Base-by-base conservation (phyloP, 495 filamentous ascomycete genomes). In the Sordaria brevicollis region DNA sequence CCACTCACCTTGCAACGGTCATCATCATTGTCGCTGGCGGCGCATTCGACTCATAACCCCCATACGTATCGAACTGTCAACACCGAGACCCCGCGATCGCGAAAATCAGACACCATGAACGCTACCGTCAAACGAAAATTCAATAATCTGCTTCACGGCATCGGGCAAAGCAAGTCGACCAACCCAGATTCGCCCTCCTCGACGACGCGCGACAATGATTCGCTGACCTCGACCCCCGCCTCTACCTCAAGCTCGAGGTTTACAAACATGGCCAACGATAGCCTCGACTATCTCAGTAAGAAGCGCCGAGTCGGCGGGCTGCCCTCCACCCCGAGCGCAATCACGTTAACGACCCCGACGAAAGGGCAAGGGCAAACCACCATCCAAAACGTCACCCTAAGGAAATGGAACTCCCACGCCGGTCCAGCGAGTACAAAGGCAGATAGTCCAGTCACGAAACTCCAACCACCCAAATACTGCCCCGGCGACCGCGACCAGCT, bases 401-500 rank as follows among this genome's bases (percentile, higher is more conserved):
- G 81, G 70, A 86, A 83, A 68, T 83, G 80, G 75, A 78, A 31
- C 3, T 62, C 49, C 49, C 49, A 62, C 62, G 10, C 73, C 77
- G 25, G 66, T 49, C 17, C 71, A n/a, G 15, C 69, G 6, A 25
- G 66, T 37, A 10, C 66, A 25, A 66, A 71, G 13, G 65, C 15
- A 29, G 1, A 62, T 62, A 62, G 49, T 17, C 25, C 49, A 17
- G 49, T 57, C 17, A 57, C 49, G 25, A 57, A 57, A 31, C 8
- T 57, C 25, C 68, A 62, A 36, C 65, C 68, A 65, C 74, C 74
- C 2, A 74, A 73, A 67, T 98, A 94, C 78, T 89, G 89, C 67
- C 94, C 94, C 8, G 90, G 90, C 86, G 92, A 94, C 77, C 91
- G 94, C 66, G 88, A 88, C 35, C 87, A 89, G 70, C 94, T 99